These are phyloP conservation scores for Daldinia loculata DNA, from an alignment of 495 filamentous ascomycete species.

Conservation along the genomic window DNA sequence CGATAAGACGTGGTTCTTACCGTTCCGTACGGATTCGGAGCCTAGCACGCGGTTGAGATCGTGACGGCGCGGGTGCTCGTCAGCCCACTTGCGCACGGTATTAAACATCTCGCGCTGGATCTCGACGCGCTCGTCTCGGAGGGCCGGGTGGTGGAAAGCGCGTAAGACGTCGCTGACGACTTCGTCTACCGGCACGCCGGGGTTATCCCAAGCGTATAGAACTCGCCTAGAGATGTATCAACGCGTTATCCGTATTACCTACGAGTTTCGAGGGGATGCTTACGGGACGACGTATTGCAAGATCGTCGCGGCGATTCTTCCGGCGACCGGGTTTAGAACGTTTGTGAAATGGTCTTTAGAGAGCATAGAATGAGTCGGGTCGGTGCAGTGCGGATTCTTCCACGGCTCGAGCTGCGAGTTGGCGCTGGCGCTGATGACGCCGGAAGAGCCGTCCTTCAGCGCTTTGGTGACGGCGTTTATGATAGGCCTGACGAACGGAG, in stretches of 20 bases:
- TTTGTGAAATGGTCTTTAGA: slow-evolving; percentile 98
- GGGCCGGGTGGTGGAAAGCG: slow-evolving; percentile 89
- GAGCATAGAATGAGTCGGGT: slow-evolving; percentile 94
- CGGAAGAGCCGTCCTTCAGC: slow-evolving; percentile 82
- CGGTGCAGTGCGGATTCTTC: slow-evolving; percentile 83
- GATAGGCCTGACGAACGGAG: slow-evolving; percentile 88
- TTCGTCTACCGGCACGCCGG: slow-evolving; percentile 77
- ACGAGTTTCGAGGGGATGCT: slow-evolving; percentile 22
- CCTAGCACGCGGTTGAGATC: slow-evolving; percentile 74
- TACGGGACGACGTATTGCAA: slow-evolving; percentile 83
- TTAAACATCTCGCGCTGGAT: slow-evolving; percentile 88
- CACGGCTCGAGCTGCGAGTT: slow-evolving; percentile 91
- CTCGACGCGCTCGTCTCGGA: slow-evolving; percentile 74
- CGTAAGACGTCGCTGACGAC: slow-evolving; percentile 78
- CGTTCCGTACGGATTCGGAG: slow-evolving; percentile 79
- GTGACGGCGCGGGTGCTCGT: slow-evolving; percentile 69
- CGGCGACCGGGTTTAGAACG: slow-evolving; percentile 86
- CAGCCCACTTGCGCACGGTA: slow-evolving; percentile 78
- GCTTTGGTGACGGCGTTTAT: slow-evolving; percentile 85
- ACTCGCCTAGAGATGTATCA: slow-evolving; percentile 62
- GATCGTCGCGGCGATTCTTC: slow-evolving; percentile 79
- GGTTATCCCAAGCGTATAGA: slow-evolving; percentile 90
- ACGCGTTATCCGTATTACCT: background rate
- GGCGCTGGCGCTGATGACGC: slow-evolving; percentile 80
- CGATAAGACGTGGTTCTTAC: slow-evolving; percentile 72